Evolutionary conservation across 306 rosid genomes (phyloP).

Genomic region (Trifolium repens): DNA sequence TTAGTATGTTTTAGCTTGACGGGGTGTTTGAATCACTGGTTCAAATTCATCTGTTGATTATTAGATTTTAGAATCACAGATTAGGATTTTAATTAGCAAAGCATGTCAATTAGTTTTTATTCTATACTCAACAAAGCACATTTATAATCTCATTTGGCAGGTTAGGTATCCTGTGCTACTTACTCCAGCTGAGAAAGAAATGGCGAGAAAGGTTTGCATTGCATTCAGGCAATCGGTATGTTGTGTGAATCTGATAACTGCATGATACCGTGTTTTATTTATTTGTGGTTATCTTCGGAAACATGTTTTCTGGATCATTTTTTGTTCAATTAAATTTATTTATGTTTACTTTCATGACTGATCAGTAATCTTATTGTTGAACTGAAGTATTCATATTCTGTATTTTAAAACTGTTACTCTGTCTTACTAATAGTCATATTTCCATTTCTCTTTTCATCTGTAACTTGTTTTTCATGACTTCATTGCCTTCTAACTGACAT

Average conservation of each 20-base stretch:
- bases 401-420: not conserved
- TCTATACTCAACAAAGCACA: not conserved
- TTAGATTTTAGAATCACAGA: not conserved
- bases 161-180: conserved; percentile 95
- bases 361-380: conserved; percentile 6
- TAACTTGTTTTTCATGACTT: conserved; percentile 5
- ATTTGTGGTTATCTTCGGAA: conserved; percentile 35
- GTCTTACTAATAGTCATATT: conserved; percentile 5
- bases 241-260: conserved; percentile 34
- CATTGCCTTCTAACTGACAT: conserved; percentile 15
- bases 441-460: conserved; percentile 23
- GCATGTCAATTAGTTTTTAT: not conserved
- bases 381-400: not conserved
- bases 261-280: conserved; percentile 2
- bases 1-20: not conserved
- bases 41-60: not conserved
- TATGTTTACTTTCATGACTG: conserved; percentile 20
- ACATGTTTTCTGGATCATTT: conserved; percentile 12
- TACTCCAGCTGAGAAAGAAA: conserved; percentile 93
- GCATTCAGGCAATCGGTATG: conserved; percentile 98
- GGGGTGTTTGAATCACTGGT: not conserved
- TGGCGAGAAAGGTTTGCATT: conserved; percentile 95
- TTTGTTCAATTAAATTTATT: conserved; percentile 30
- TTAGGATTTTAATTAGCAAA: not conserved
- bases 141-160: conserved; percentile 60